Evolutionary conservation across 495 filamentous ascomycete genomes (phyloP), one percentile per base, ranked within the genome.

Genomic region (Hyaloscypha variabilis): DNA sequence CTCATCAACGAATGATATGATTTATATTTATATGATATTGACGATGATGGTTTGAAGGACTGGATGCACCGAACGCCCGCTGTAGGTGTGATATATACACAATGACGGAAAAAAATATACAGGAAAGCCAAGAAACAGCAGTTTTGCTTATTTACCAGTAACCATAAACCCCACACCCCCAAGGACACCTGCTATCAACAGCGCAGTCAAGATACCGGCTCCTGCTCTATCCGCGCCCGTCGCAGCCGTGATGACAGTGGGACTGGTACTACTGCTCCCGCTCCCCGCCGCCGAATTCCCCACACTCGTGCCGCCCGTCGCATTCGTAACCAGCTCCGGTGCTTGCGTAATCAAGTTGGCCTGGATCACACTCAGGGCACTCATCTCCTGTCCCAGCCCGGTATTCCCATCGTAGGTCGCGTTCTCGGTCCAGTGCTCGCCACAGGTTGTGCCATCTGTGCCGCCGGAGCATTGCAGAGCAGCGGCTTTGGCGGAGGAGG

Each of bases 271-370:
- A 30, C 46, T 52, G 17, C 49, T 31, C 14, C 57, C 26, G 10
- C 3, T 50, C 69, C 66, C 66, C 19, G 67, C 19, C 1, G 67
- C 77, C 2, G 56, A 63, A 69, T 94, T 77, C 0, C 92, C 92
- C 54, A 80, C 78, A 71, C 91, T 94, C 10, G 88, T 92, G 1
- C 92, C 92, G 11, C 92, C 91, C 0, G 80, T 83, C 17, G 78
- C 69, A 31, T 85, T 77, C 3, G 89, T 92, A 6, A 90, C 84
- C 0, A 90, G 90, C 0, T 79, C 68, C 24, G 59, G 52, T 17
- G 78, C 77, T 39, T 76, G 54, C 8, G 67, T 62, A 6, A 79
- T 76, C 17, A 89, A 68, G 19, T 82, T 75, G 2, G 85, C 83
- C 72, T 88, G 83, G 10, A 93, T 79, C 21, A 90, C 84, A 70